Evolutionary conservation across 192 early-diverging fungal genomes (phyloP).

Genomic region (Globomyces pollinis-pini): DNA sequence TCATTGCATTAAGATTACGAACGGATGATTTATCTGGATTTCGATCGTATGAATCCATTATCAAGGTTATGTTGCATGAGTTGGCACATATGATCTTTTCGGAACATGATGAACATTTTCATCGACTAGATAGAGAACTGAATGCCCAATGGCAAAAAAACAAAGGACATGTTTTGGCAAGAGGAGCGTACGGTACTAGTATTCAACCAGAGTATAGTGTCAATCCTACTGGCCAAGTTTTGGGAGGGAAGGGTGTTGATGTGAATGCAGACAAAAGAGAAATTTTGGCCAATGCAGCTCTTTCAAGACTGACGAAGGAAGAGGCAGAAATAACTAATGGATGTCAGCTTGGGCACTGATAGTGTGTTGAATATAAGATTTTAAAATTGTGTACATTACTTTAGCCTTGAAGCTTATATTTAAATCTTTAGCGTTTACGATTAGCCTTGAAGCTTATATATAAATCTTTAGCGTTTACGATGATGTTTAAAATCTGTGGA

Average conservation of each 20-base stretch:
- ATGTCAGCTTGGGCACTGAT: no score
- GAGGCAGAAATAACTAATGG: conserved; percentile 56
- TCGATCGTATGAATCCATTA: conserved; percentile 56
- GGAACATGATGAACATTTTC: conserved; percentile 68
- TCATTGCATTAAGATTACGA: conserved; percentile 67
- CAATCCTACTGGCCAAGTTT: no score
- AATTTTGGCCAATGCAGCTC: conserved; percentile 46
- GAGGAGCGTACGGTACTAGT: not conserved
- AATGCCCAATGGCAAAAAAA: conserved; percentile 57
- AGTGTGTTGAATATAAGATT: no score
- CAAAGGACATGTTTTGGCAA: not conserved
- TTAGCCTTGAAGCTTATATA: no score
- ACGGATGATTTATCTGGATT: conserved; percentile 73
- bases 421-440: no score
- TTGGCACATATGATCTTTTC: conserved; percentile 57
- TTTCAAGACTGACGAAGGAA: conserved; percentile 50
- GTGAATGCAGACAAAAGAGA: conserved; percentile 38
- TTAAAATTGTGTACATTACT: no score
- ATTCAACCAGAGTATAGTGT: not conserved
- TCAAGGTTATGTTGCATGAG: conserved; percentile 70
- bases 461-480: no score
- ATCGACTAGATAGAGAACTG: conserved; percentile 62
- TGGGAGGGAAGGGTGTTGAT: not conserved
- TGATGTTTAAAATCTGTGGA: no score
- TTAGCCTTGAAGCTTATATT: no score